Percentiles rank a stretch among this genome's conserved stretches.
phyloP scores from a whole-genome alignment of 768 basidiomycete genomes.

The Glaciozyma martinii region DNA sequence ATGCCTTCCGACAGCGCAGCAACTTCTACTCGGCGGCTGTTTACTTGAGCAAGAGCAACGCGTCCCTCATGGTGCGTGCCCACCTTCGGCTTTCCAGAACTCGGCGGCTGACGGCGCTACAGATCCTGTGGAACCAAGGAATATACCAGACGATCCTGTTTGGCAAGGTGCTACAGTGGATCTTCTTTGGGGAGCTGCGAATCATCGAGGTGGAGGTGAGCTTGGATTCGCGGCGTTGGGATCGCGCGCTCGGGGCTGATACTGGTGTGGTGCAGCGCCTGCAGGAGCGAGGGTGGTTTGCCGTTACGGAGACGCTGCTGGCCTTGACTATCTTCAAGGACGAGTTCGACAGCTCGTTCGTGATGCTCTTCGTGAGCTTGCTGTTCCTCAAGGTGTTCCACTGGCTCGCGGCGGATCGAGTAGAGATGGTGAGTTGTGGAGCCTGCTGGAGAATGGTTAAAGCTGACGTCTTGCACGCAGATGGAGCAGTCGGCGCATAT shows the following conservation, averaged over 20 bases:
- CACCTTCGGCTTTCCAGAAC: neutral
- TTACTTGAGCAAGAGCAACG: slow-evolving; percentile 81
- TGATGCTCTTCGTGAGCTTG: slow-evolving; percentile 86
- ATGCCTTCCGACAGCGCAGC: slow-evolving; percentile 69
- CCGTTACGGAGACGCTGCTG: slow-evolving; percentile 88
- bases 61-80: slow-evolving; percentile 71
- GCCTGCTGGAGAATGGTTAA: neutral
- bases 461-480: slow-evolving; percentile 43
- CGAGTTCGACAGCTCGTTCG: slow-evolving; percentile 86
- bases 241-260: neutral
- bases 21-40: slow-evolving; percentile 94
- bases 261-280: slow-evolving; percentile 55
- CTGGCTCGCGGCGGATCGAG: slow-evolving; percentile 88
- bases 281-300: slow-evolving; percentile 94
- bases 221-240: neutral
- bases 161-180: slow-evolving; percentile 66
- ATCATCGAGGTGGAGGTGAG: slow-evolving; percentile 84
- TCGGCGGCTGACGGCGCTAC: neutral
- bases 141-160: slow-evolving; percentile 65
- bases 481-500: slow-evolving; percentile 94
- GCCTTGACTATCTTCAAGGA: slow-evolving; percentile 97
- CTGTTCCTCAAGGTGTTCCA: slow-evolving; percentile 96
- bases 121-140: slow-evolving; percentile 88
- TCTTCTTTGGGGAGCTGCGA: slow-evolving; percentile 86
- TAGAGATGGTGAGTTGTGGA: slow-evolving; percentile 70